phyloP scores from a whole-genome alignment of 1,284 basidiomycete genomes.

The Cryptococcus neoformans region DNA sequence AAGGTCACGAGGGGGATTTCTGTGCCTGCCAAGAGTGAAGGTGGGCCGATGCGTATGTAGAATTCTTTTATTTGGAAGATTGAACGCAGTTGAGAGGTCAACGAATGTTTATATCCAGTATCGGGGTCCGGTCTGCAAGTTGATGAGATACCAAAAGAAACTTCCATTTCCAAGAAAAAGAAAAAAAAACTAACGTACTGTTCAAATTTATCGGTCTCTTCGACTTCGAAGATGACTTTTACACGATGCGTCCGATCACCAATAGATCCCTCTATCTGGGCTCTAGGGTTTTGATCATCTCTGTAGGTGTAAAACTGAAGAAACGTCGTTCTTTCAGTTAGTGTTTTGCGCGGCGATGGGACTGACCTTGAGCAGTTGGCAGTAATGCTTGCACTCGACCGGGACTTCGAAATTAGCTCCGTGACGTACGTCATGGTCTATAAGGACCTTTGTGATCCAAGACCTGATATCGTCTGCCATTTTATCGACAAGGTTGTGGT shows the following conservation, averaged over 20 bases:
- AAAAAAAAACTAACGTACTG: slow-evolving; percentile 10
- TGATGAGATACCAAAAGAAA: too few relatives aligned
- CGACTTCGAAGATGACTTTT: slow-evolving; percentile 24
- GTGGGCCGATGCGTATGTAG: slow-evolving; percentile 11
- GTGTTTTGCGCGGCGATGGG: too few relatives aligned
- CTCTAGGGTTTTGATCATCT: neutral
- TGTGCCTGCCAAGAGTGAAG: too few relatives aligned
- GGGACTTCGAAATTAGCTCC: slow-evolving; percentile 22
- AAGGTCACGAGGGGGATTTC: too few relatives aligned
- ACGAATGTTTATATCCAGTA: too few relatives aligned
- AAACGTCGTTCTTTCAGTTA: too few relatives aligned
- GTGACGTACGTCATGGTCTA: slow-evolving; percentile 4
- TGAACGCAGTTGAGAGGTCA: slow-evolving; percentile 15
- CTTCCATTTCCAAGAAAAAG: too few relatives aligned
- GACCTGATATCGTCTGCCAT: neutral
- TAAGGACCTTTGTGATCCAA: neutral
- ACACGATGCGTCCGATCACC: slow-evolving; percentile 10
- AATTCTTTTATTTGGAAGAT: slow-evolving; percentile 23
- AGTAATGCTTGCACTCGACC: slow-evolving; percentile 1
- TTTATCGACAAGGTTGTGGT: neutral
- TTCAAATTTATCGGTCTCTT: slow-evolving; percentile 27
- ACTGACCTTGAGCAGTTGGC: neutral
- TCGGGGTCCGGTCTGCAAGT: too few relatives aligned
- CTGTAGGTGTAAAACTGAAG: slow-evolving; percentile 4
- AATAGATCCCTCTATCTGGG: slow-evolving; percentile 8